Base-by-base conservation (phyloP, 2,329 filamentous ascomycete species). In the Phyllosticta citribraziliensis region DNA sequence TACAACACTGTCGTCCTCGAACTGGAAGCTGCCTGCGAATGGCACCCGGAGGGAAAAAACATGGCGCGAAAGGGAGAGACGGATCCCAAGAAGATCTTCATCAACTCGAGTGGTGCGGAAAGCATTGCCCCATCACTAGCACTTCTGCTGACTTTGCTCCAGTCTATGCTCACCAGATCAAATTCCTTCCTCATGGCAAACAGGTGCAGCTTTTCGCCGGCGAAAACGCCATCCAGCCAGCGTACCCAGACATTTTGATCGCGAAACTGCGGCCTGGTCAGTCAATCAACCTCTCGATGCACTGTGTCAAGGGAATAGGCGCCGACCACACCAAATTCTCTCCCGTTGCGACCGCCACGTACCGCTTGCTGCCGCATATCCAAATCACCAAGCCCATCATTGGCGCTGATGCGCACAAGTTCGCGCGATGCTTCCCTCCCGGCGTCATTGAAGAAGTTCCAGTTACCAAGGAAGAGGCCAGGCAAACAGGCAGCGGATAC, bases 321-420 rank as follows among this genome's bases (percentile, higher is more conserved):
- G 85, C 88, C 65, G 94, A 99, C 75, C 94, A 99, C 74, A 88
- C 94, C 68, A 99, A 99, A 76, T 99, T 94, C 79, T 96, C 91
- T 0, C 94, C 94, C 55, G 94, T 97, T 40, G 92, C 93, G 2
- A 97, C 94, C 1, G 94, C 94, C 2, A 90, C 88, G 24, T 99
- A 99, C 78, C 86, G 94, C 56, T 82, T 99, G 20, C 78, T 99
- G 70, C 94, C 94, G 8, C 87, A 87, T 66, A 97, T 99, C 74
- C 82, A 83, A 65, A 97, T 99, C 70, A 79, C 82, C 53, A 79
- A 82, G 67, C 94, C 94, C 20, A 97, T 99, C 63, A 73, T 96
- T 3, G 94, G 93, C 52, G 80, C 82, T 51, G 91, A 97, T 69
- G 94, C 94, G 2, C 83, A 86, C 70, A 96, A 97, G 73, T 97